phyloP scores from a whole-genome alignment of 306 rosid species.

The Begonia loranthoides region DNA sequence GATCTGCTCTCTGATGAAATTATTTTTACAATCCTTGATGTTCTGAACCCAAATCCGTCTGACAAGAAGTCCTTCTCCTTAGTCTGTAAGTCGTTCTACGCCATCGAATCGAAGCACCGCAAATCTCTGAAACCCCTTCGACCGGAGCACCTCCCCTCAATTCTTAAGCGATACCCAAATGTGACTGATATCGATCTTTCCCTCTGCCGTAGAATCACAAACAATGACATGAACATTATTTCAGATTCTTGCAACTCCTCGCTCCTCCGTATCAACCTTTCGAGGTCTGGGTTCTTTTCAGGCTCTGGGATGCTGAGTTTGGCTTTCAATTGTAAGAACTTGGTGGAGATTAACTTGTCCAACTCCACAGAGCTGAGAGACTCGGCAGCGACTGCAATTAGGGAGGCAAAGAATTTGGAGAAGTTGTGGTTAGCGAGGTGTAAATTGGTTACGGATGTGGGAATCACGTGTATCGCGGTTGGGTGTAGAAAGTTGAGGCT shows the following conservation, averaged over 20 bases:
- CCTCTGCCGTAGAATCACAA: constrained; percentile 50
- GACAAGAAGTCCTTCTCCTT: constrained; percentile 58
- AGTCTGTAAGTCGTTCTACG: constrained; percentile 38
- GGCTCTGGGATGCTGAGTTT: constrained; percentile 37
- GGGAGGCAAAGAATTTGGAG: constrained; percentile 63
- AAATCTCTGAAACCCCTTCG: constrained; percentile 49
- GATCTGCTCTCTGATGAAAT: constrained; percentile 64
- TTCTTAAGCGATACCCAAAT: constrained; percentile 34
- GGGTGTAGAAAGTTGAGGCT: constrained; percentile 66
- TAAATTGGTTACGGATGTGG: constrained; percentile 65
- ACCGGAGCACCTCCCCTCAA: constrained; percentile 34
- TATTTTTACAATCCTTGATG: constrained; percentile 50
- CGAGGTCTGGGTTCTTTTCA: constrained; percentile 53
- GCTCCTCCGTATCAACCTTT: constrained; percentile 54
- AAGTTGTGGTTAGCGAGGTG: constrained; percentile 73
- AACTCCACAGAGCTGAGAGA: constrained; percentile 72
- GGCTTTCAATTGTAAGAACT: constrained; percentile 25
- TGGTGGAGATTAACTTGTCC: constrained; percentile 68
- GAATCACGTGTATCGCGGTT: constrained; percentile 84
- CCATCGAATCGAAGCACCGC: constrained; percentile 64
- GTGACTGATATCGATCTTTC: constrained; percentile 43
- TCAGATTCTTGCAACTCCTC: constrained; percentile 26
- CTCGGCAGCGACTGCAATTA: constrained; percentile 46
- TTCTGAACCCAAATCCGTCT: constrained; percentile 24
- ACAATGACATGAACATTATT: constrained; percentile 20